Evolutionary conservation across 83 land plant genomes (phyloP), one percentile per base, ranked within the genome.

Genomic region (Thuja plicata): DNA sequence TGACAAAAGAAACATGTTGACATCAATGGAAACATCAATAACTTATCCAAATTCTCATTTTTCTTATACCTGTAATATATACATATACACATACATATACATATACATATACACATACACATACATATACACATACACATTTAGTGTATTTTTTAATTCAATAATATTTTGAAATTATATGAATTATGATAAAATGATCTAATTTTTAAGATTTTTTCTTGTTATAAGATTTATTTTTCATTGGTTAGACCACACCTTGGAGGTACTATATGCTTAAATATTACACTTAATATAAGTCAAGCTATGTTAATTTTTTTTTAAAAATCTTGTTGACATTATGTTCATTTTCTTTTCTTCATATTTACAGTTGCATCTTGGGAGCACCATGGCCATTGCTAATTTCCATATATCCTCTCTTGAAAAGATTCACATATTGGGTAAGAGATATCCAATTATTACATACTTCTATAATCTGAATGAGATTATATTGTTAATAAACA

Each of bases 371-470:
- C 17, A 88, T 98, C 43, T 88, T 98, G 91, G 99, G 99, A 88
- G 99, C 99, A 84, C 97, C 99, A 12, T 98, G 99, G 8, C 88
- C 97, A 87, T 89, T 98, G 46, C 88, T 98, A 37, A 98, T 98
- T 84, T 97, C 94, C 89, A 90, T 99, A 48, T 98, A 98, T 89
- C 99, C 99, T 55, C 96, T 98, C 19, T 95, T 98, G 96, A 98
- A 98, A 92, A 96, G 99, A 90, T 83, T 97, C 87, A 98, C 99
- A 82, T 98, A 93, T 91, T 98, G 99, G 99, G 99, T 98, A 96
- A 89, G 90, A 30, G 62, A 73, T 46, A 45, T 50, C 71, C 19
- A 40, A 87, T 9, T 1, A 8, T 2, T 35, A 43, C 40, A 40
- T 87, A 2, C 24, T 66, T 62, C 32, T 37, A 24, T 27, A 38